Evolutionary conservation across 2,329 filamentous ascomycete species (phyloP), one percentile per base, ranked within the genome.

Genomic region (Verticillium albo-atrum): DNA sequence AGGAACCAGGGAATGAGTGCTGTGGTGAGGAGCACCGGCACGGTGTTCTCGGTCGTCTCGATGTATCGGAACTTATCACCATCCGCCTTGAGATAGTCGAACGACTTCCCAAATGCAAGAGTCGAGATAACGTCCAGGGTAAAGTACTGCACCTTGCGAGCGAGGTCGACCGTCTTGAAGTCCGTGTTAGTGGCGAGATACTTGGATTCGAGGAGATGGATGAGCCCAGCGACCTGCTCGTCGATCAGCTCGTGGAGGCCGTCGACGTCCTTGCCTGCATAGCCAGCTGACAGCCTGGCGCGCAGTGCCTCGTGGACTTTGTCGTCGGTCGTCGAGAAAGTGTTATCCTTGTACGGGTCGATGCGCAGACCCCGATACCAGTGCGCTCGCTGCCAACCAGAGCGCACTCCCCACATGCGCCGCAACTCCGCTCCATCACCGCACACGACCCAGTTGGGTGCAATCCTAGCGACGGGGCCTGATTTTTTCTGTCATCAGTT

Each of bases 251-350:
- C 34, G 14, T 63, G 58, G 15, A 63, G 55, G 10, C 60, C 62
- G 1, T 56, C 60, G 9, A 58, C 57, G 4, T 63, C 62, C 34
- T 61, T 51, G 6, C 62, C 62, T 1, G 60, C 54, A 23, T 61
- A 63, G 30, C 79, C 82, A 1, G 77, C 69, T 6, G 77, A 75
- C 73, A 84, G 77, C 64, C 82, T 80, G 55, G 73, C 72, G n/a
- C 75, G 72, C 56, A 79, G 64, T 55, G 67, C 61, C 6, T 66
- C 72, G 61, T 84, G 82, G 35, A 70, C 70, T 30, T 73, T 74
- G 52, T 72, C 71, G 35, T 72, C 70, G 27, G 67, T 64, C 62
- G 67, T 65, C 3, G 68, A 70, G 51, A 72, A 68, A 0, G 72
- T 56, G 50, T 70, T 71, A 54, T 72, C 71, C 50, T 68, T 66